A percentile compares a stretch with the other conserved stretches of the same genome.
phyloP scores from a whole-genome alignment of 2,329 filamentous ascomycete species.

The Colletotrichum ledebouriae region DNA sequence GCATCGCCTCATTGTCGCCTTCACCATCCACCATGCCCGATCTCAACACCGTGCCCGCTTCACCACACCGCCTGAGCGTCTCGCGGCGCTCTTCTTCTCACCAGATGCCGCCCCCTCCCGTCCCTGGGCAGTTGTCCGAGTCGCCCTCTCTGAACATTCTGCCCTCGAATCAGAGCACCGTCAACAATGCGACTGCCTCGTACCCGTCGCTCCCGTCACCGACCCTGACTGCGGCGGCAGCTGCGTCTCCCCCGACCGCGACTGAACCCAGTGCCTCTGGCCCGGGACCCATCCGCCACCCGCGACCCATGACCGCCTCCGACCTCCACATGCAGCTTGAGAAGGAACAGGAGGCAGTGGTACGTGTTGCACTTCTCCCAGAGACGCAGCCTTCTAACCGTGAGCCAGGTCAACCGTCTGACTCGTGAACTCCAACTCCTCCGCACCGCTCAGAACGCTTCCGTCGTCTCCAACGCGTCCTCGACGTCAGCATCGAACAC shows the following conservation, averaged over 20 bases:
- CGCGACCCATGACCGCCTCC: slow-evolving; percentile 86
- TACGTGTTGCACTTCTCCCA: slow-evolving; percentile 62
- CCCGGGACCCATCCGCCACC: slow-evolving; percentile 84
- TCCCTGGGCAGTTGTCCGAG: slow-evolving; percentile 40
- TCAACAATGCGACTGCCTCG: slow-evolving; percentile 56
- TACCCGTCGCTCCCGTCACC: slow-evolving; percentile 51
- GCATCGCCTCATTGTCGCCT: slow-evolving; percentile 1
- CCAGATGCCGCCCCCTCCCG: slow-evolving; percentile 58
- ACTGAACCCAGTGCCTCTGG: slow-evolving; percentile 60
- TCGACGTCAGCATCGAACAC: slow-evolving; percentile 70
- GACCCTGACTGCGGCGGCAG: slow-evolving; percentile 48
- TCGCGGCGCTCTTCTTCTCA: slow-evolving; percentile 60
- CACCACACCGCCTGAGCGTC: slow-evolving; percentile 59
- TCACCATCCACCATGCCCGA: slow-evolving; percentile 60
- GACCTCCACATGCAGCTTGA: slow-evolving; percentile 92
- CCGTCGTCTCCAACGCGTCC: slow-evolving; percentile 75
- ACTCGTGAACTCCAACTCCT: slow-evolving; percentile 89
- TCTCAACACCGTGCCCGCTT: slow-evolving; percentile 68
- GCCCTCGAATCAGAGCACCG: slow-evolving; percentile 66
- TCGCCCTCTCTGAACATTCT: slow-evolving; percentile 66
- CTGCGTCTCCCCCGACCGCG: slow-evolving; percentile 40
- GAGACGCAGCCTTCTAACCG: slow-evolving; percentile 7
- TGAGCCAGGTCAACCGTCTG: slow-evolving; percentile 84
- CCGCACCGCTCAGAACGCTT: slow-evolving; percentile 78
- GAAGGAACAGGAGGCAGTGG: slow-evolving; percentile 95